Evolutionary conservation across 306 rosid genomes (phyloP), one percentile per base, ranked within the genome.

Genomic region (Hylodesmum podocarpum): DNA sequence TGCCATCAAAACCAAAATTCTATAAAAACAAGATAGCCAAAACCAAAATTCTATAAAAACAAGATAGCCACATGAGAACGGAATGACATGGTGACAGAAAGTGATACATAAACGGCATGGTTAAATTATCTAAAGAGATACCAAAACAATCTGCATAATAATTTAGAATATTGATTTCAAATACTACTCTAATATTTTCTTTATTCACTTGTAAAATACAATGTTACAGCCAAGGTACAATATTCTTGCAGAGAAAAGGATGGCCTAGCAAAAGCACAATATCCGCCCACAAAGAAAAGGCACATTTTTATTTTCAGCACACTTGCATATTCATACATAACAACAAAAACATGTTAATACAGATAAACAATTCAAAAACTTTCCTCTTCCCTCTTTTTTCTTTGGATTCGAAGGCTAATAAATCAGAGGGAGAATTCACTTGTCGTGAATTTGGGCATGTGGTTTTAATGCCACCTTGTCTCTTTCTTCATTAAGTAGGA

Each of bases 1-100:
- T 92, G 39, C 99, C 99, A 68, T 95, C 99, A 76, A 90, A 84
- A 62, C 99, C 97, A 75, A 95, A 91, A 83, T 92, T 95, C 98
- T 95, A 89, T 85, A 69, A 54, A 76, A 58, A 27, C 50, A 70
- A 50, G 53, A 44, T 0, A 21, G 66, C 12, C 73, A 66, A 90
- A 84, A 62, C 99, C 97, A 75, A 95, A 91, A 83, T 92, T 95
- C 98, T 95, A 84, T 85, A 69, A 54, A 76, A 58, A 27, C 50
- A 70, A 50, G 53, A 44, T 0, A 21, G 66, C 12, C 73, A 66
- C 24, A 74, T 8, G 78, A 70, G 27, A 70, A 40, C 54, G 34
- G 12, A 69, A 65, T n/a, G 64, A 50, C 46, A 36, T 15, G 59
- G 67, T 8, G 34, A 58, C 18, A 18, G 28, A 73, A 49, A 7